Percentiles rank a stretch among this genome's conserved stretches.
These are phyloP conservation scores for Exophiala sp. DNA, from an alignment of 2,329 filamentous ascomycete genomes.

Conservation along the genomic window DNA sequence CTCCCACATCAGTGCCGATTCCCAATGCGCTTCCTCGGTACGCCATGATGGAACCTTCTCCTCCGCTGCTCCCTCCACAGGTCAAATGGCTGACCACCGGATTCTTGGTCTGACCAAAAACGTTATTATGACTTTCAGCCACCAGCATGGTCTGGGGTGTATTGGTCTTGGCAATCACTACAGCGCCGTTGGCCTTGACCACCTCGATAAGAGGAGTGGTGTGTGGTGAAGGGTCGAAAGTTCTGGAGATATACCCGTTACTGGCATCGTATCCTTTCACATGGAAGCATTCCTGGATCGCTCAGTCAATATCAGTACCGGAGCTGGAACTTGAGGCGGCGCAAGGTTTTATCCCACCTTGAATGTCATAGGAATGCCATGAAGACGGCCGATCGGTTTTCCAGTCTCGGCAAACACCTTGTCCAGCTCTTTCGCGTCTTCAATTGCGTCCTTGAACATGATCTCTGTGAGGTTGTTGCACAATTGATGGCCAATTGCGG, in stretches of 20 bases:
- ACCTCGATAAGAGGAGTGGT: slow-evolving; percentile 55
- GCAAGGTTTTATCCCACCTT: slow-evolving; percentile 22
- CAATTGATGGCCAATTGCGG: slow-evolving; percentile 30
- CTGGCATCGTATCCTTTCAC: slow-evolving; percentile 48
- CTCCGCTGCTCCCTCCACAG: slow-evolving; percentile 60
- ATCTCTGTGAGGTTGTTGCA: slow-evolving; percentile 36
- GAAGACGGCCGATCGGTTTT: slow-evolving; percentile 35
- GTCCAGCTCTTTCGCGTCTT: slow-evolving; percentile 35
- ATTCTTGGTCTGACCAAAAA: slow-evolving; percentile 55
- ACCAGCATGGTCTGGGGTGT: slow-evolving; percentile 54
- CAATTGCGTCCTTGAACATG: slow-evolving; percentile 35
- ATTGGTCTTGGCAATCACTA: slow-evolving; percentile 64
- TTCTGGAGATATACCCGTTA: slow-evolving; percentile 55
- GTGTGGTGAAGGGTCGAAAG: slow-evolving; percentile 52
- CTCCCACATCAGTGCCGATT: slow-evolving; percentile 56
- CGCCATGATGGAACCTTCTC: slow-evolving; percentile 56
- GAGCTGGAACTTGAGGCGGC: background rate
- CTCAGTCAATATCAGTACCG: background rate
- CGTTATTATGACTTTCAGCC: slow-evolving; percentile 54
- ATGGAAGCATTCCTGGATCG: slow-evolving; percentile 26
- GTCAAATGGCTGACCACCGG: slow-evolving; percentile 56
- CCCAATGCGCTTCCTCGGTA: slow-evolving; percentile 55
- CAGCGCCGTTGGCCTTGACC: slow-evolving; percentile 54
- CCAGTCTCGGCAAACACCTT: slow-evolving; percentile 30
- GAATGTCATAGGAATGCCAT: slow-evolving; percentile 37